Conservation (phyloP, 73 alveolate species). For the Tetrahymena elliotti region DNA sequence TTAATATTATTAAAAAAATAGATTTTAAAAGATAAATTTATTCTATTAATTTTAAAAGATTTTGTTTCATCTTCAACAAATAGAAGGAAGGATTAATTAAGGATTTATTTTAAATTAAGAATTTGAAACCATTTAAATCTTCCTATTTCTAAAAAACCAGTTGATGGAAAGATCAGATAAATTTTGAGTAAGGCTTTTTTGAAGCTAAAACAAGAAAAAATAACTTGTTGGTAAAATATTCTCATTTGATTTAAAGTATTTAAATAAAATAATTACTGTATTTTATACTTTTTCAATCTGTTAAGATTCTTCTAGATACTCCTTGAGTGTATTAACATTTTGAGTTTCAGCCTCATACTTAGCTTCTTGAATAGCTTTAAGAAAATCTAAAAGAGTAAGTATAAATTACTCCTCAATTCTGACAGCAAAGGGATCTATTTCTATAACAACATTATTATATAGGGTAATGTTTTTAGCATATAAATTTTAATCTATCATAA, state of each 20-base stretch:
- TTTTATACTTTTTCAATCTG: constrained; percentile 2
- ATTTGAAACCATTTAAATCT: no score
- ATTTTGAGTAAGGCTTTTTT: no score
- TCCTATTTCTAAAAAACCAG: no score
- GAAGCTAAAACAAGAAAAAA: no score
- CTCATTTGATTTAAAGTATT: no score
- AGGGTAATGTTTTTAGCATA: constrained; percentile 5
- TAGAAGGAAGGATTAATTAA: no score
- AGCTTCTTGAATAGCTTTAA: background rate
- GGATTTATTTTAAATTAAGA: no score
- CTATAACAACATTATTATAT: background rate
- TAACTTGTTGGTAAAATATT: no score
- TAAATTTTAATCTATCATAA: constrained; percentile 5
- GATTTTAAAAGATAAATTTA: no score
- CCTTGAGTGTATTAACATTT: background rate
- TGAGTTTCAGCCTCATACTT: background rate
- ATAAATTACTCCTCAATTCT: constrained; percentile 37
- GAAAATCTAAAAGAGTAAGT: background rate
- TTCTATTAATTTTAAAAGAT: no score
- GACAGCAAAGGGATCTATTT: constrained; percentile 5
- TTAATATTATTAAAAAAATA: background rate
- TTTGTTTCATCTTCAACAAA: no score
- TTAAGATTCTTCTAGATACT: constrained; percentile 3
- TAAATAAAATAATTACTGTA: background rate
- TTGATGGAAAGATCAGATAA: no score